Conservation (phyloP, 768 basidiomycete genomes). For the Gyrodon lividus region DNA sequence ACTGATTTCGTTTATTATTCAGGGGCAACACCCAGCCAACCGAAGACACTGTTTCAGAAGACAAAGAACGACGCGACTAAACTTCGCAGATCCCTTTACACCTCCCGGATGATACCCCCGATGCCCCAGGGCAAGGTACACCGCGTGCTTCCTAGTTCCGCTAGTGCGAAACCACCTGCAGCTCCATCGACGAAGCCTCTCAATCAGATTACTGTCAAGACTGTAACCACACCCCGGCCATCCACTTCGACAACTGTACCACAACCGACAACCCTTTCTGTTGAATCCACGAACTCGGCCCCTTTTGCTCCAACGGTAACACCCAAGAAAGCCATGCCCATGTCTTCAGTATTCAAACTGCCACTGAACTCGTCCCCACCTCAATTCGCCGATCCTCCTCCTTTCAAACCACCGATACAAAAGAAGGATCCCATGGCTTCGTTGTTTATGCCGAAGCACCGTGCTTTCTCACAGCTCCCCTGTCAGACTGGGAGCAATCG, state of each 20-base stretch:
- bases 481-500: slow-evolving; percentile 29
- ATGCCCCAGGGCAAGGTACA: slow-evolving; percentile 46
- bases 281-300: slow-evolving; percentile 26
- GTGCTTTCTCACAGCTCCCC: slow-evolving; percentile 56
- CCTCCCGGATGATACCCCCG: slow-evolving; percentile 51
- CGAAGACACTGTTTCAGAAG: slow-evolving; percentile 77
- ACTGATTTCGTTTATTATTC: slow-evolving; percentile 11
- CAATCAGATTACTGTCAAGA: slow-evolving; percentile 51
- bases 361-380: slow-evolving; percentile 13
- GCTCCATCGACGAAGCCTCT: slow-evolving; percentile 29
- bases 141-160: slow-evolving; percentile 38
- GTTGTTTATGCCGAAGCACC: slow-evolving; percentile 75
- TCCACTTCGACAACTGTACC: slow-evolving; percentile 9
- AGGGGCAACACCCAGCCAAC: slow-evolving; percentile 43
- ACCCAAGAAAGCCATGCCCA: slow-evolving; percentile 14
- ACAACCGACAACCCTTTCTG: slow-evolving; percentile 24
- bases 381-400: slow-evolving; percentile 27
- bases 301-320: slow-evolving; percentile 9
- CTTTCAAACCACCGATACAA: slow-evolving; percentile 37
- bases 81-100: slow-evolving; percentile 60
- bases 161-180: slow-evolving; percentile 35
- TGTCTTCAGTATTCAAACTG: slow-evolving; percentile 31
- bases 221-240: slow-evolving; percentile 43
- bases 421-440: slow-evolving; percentile 65
- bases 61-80: slow-evolving; percentile 69